Conservation (phyloP, 169 alveolate genomes). For the Haemoproteus tartakovskyi region DNA sequence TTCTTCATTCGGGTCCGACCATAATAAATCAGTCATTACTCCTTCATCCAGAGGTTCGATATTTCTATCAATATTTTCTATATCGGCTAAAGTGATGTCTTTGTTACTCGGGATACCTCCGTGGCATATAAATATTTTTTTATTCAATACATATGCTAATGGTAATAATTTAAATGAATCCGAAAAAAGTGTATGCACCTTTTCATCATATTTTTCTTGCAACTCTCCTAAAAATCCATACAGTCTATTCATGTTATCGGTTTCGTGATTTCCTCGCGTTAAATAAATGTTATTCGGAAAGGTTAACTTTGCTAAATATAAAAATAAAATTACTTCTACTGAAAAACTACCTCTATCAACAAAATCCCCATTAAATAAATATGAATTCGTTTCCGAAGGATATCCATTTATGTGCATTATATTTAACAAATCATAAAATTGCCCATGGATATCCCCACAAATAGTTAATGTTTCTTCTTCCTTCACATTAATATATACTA, state of each 20-base stretch:
- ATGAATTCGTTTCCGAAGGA: slow-evolving; percentile 95
- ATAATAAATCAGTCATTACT: slow-evolving; percentile 93
- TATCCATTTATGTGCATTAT: slow-evolving; percentile 95
- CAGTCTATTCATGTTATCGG: slow-evolving; percentile 93
- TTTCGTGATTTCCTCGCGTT: slow-evolving; percentile 99
- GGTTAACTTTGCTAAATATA: slow-evolving; percentile 89
- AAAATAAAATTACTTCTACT: slow-evolving; percentile 90
- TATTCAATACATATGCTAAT: slow-evolving; percentile 93
- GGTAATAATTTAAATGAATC: slow-evolving; percentile 94
- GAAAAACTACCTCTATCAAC: slow-evolving; percentile 99
- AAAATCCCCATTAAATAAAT: slow-evolving; percentile 99
- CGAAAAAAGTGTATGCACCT: slow-evolving; percentile 89
- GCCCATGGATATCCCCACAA: slow-evolving; percentile 99
- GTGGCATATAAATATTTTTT: slow-evolving; percentile 94
- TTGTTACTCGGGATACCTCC: slow-evolving; percentile 97
- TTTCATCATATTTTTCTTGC: slow-evolving; percentile 93
- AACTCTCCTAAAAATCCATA: slow-evolving; percentile 99
- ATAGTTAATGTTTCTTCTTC: slow-evolving; percentile 93
- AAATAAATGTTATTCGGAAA: slow-evolving; percentile 95
- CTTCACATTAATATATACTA: slow-evolving; percentile 87
- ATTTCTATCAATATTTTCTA: slow-evolving; percentile 89
- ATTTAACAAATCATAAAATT: slow-evolving; percentile 95
- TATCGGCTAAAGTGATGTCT: slow-evolving; percentile 91
- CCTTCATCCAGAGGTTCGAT: slow-evolving; percentile 96
- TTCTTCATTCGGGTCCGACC: slow-evolving; percentile 97